Evolutionary conservation across 2,329 filamentous ascomycete species (phyloP).

Genomic region (Beauveria varroae): DNA sequence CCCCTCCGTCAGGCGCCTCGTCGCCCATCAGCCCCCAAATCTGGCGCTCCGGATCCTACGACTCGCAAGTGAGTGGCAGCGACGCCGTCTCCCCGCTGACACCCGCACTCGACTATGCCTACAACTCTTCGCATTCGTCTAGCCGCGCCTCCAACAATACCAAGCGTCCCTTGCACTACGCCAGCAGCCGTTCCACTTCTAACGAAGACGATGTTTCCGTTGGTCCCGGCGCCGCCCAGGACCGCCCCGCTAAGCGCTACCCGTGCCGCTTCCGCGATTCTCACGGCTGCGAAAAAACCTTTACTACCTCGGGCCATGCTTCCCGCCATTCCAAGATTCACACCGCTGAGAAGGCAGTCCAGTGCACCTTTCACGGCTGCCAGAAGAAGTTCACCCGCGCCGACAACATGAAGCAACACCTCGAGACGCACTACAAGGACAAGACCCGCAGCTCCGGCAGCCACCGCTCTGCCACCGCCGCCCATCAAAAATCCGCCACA

Average conservation of each 20-base stretch:
- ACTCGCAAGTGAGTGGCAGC: constrained; percentile 44
- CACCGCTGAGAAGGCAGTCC: constrained; percentile 70
- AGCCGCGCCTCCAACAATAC: constrained; percentile 23
- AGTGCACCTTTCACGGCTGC: constrained; percentile 60
- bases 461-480: constrained; percentile 25
- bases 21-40: constrained; percentile 49
- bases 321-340: constrained; percentile 80
- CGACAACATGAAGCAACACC: constrained; percentile 84
- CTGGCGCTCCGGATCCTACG: constrained; percentile 53
- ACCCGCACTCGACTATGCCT: constrained; percentile 39
- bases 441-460: constrained; percentile 39
- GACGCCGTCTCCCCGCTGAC: constrained; percentile 50
- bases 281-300: constrained; percentile 68
- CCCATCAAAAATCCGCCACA: constrained; percentile 22
- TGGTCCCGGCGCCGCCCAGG: constrained; percentile 31
- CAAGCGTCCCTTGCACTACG: constrained; percentile 36
- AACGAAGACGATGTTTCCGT: constrained; percentile 44
- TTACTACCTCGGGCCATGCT: constrained; percentile 80
- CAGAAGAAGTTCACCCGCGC: constrained; percentile 74
- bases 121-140: constrained; percentile 27
- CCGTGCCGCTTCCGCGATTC: constrained; percentile 66
- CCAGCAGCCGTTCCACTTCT: constrained; percentile 39
- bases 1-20: constrained; percentile 33
- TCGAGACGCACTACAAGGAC: constrained; percentile 67
- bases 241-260: constrained; percentile 57